Conservation (phyloP, 2,329 filamentous ascomycete genomes). For the Aspergillus neoniger region DNA sequence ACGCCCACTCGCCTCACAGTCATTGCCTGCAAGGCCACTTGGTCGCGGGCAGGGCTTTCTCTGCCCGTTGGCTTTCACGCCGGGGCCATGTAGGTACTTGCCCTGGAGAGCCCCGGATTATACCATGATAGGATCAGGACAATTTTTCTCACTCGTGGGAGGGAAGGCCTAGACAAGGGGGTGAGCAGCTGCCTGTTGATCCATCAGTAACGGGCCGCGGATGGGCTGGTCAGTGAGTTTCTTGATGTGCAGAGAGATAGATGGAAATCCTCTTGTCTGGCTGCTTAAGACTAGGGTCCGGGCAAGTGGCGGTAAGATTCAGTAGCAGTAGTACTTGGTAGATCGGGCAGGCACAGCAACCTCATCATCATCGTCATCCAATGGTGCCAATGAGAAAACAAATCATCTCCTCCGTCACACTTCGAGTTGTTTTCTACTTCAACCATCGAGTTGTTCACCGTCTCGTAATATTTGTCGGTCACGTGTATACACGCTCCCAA, state of each 20-base stretch:
- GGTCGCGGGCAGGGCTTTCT: constrained; percentile 15
- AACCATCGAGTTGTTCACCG: neutral
- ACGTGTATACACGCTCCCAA: neutral
- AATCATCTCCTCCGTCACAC: constrained; percentile 7
- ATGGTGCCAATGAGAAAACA: neutral
- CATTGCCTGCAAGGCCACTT: constrained; percentile 29
- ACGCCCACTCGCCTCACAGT: constrained; percentile 25
- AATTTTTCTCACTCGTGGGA: neutral
- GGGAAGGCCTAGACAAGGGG: constrained; percentile 8
- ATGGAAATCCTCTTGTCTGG: neutral
- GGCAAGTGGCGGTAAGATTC: constrained; percentile 6
- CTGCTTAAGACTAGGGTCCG: neutral
- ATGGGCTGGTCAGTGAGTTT: neutral
- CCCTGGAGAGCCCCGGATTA: constrained; percentile 11
- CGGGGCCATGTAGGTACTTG: constrained; percentile 23
- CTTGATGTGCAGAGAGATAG: neutral
- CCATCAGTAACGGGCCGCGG: neutral
- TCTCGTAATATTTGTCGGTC: neutral
- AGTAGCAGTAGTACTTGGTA: neutral
- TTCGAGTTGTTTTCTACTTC: neutral
- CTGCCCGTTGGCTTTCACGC: constrained; percentile 16
- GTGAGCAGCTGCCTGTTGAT: constrained; percentile 9
- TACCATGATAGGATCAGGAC: constrained; percentile 15
- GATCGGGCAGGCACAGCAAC: neutral
- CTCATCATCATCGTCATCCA: neutral